Conservation (phyloP, 805 yeast genomes). For the Candida ulmi region DNA sequence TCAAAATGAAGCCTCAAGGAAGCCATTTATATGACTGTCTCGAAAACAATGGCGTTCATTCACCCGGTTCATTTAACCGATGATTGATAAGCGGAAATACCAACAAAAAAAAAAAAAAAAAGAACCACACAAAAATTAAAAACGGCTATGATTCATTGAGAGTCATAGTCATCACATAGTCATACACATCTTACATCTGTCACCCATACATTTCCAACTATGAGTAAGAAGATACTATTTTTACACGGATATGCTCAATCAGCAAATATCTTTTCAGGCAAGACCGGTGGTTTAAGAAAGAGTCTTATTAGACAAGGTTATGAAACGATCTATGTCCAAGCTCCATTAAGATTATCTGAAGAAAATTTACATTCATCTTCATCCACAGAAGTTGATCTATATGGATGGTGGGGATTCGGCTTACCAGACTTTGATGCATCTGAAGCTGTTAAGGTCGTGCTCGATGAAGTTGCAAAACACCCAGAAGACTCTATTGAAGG, state of each 20-base stretch:
- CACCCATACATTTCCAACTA: too few species aligned
- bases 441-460: conserved; percentile 35
- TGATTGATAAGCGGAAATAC: neutral
- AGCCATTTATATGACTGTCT: too few species aligned
- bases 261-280: conserved; percentile 71
- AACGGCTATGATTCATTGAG: too few species aligned
- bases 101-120: neutral
- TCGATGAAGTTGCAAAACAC: conserved; percentile 34
- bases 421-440: conserved; percentile 23
- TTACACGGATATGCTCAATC: conserved; percentile 89
- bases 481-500: conserved; percentile 78
- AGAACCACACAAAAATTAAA: too few species aligned
- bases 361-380: conserved; percentile 62
- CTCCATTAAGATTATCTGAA: conserved; percentile 57
- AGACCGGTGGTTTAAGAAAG: conserved; percentile 83
- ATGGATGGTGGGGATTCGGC: conserved; percentile 69
- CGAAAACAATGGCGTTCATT: too few species aligned
- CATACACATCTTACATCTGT: too few species aligned
- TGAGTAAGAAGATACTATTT: conserved; percentile 54
- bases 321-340: conserved; percentile 70
- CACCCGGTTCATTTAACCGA: neutral
- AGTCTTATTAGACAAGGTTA: conserved; percentile 52
- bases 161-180: too few species aligned
- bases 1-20: too few species aligned
- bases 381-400: conserved; percentile 26